Evolutionary conservation across 2,329 filamentous ascomycete genomes (phyloP).

Genomic region (Hypoxylon sp.): DNA sequence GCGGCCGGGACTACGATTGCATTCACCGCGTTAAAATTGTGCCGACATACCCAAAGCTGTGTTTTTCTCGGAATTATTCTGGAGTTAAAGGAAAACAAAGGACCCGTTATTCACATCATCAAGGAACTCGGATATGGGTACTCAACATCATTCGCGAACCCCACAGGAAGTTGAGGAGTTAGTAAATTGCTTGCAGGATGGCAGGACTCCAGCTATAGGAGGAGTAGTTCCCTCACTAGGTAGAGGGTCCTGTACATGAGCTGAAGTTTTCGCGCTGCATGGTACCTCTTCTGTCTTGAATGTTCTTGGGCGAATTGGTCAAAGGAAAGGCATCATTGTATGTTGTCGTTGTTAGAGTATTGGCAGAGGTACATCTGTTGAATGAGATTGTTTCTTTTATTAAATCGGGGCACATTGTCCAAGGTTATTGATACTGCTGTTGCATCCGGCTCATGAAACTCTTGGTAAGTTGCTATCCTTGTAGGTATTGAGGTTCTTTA

Average conservation of each 20-base stretch:
- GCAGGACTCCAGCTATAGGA: conserved; percentile 27
- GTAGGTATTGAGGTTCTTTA: too few species aligned
- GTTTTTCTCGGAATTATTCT: conserved; percentile 42
- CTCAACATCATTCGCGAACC: conserved; percentile 26
- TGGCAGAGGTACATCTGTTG: conserved; percentile 36
- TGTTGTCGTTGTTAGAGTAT: conserved; percentile 39
- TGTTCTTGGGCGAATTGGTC: conserved; percentile 40
- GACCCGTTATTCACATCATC: conserved; percentile 27
- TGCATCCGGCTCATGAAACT: neutral
- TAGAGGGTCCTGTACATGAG: conserved; percentile 22
- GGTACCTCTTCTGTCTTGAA: conserved; percentile 38
- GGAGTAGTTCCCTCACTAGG: conserved; percentile 26
- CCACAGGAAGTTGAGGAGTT: conserved; percentile 30
- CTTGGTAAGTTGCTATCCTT: neutral
- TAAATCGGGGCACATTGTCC: neutral
- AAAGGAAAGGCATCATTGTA: conserved; percentile 36
- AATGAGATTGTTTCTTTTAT: conserved; percentile 43
- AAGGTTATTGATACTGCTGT: too few species aligned
- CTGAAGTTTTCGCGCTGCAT: conserved; percentile 25
- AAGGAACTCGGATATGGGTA: conserved; percentile 28
- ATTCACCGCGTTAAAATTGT: conserved; percentile 35
- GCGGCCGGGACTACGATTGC: conserved; percentile 30
- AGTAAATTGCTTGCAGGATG: conserved; percentile 27
- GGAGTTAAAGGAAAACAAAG: conserved; percentile 40
- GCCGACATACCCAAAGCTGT: conserved; percentile 37